phyloP scores from a whole-genome alignment of 2,329 filamentous ascomycete genomes.

The Venturia effusa region DNA sequence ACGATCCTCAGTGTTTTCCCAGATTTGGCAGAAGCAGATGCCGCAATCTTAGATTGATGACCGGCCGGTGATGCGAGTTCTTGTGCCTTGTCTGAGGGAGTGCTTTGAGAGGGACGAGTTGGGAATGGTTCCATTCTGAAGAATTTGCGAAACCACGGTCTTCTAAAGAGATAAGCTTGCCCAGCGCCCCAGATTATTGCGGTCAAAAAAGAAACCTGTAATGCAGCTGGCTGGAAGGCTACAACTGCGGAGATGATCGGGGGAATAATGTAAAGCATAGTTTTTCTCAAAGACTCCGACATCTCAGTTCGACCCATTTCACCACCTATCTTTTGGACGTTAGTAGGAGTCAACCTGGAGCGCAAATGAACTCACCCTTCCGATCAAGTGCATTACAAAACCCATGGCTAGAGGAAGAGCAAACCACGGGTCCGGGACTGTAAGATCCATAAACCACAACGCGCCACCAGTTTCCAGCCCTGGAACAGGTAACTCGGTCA shows the following conservation, averaged over 20 bases:
- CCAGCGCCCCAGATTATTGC: constrained; percentile 29
- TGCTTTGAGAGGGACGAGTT: constrained; percentile 14
- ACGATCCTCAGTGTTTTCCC: not conserved
- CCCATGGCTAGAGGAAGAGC: constrained; percentile 57
- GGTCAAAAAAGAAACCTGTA: constrained; percentile 53
- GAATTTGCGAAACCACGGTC: constrained; percentile 23
- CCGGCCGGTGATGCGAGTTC: not conserved
- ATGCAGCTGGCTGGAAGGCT: constrained; percentile 40
- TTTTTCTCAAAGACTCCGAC: constrained; percentile 12
- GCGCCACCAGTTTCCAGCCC: constrained; percentile 59
- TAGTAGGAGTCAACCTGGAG: not conserved
- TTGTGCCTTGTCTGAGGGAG: too few relatives aligned
- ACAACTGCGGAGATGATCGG: constrained; percentile 43
- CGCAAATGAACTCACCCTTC: constrained; percentile 40
- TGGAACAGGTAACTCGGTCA: constrained; percentile 71
- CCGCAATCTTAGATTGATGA: not conserved
- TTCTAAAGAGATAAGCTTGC: constrained; percentile 29
- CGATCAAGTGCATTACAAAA: constrained; percentile 43
- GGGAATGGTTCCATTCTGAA: constrained; percentile 26
- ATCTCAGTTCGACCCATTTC: constrained; percentile 35
- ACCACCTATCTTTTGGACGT: constrained; percentile 32
- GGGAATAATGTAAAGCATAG: constrained; percentile 40
- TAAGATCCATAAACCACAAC: constrained; percentile 72
- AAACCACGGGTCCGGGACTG: constrained; percentile 64
- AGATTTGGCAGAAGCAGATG: not conserved